Base-by-base conservation (phyloP, 2,329 filamentous ascomycete genomes). In the Teratosphaeria epicoccoides region DNA sequence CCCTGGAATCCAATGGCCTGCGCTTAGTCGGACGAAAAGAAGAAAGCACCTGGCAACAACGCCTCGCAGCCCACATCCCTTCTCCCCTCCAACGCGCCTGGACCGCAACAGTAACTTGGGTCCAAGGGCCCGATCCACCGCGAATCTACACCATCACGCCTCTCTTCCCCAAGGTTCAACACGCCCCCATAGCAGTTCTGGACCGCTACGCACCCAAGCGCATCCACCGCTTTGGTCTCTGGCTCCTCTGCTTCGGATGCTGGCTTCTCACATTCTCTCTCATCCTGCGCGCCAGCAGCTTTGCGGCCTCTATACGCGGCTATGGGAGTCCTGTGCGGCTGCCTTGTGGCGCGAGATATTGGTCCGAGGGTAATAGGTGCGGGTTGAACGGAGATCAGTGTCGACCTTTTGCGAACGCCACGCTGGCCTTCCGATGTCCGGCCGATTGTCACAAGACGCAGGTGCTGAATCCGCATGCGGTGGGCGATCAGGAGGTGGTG, bases 301-400 rank as follows among this genome's bases (percentile, higher is more conserved):
- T 75, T 57, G 67, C 74, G 1, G 70, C 78, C 23, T 80, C 85
- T 56, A 78, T 91, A 50, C 76, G 76, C 12, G 82, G 79, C 46
- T 87, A 84, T 72, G 86, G 85, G 14, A 73, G 71, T 45, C 85
- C 86, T 0, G 74, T 77, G 50, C 74, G 77, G 49, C 79, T 91
- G 43, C 73, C 79, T 25, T 93, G 87, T 66, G 79, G 78, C 11
- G 76, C 78, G 50, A 78, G 82, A 12, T 87, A 86, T 63, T 93
- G 87, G 85, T 68, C 63, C 43, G 73, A 81, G 33, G 83, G 81
- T 28, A 90, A 89, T 62, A 72, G 71, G 11, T 93, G 87, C 65
- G 87, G 86, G 0, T 63, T 91, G 12, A 82, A 91, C 58, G 87
- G 87, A 6, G 80, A 82, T 54, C 73, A 81, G 49, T 93, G 87